Base-by-base conservation (phyloP, 2,329 filamentous ascomycete species). In the Xylariaceae sp. region DNA sequence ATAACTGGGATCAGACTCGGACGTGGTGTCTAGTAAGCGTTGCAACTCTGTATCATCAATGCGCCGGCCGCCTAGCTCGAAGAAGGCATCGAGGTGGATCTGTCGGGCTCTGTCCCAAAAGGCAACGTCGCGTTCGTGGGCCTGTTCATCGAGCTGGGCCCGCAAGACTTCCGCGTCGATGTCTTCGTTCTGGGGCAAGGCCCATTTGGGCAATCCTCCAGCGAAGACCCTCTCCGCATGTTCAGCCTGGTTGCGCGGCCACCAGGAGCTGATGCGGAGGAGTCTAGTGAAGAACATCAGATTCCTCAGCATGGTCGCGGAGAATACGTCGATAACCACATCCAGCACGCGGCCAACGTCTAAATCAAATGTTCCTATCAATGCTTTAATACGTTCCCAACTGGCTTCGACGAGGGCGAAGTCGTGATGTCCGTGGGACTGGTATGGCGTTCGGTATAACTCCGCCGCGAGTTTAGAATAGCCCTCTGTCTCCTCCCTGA, bases 401-500 rank as follows among this genome's bases (percentile, higher is more conserved):
- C 92, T 92, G 68, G 92, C 88, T 67, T 89, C 86, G 1, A 93
- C 90, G 41, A 89, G 82, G 62, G 91, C 88, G 56, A 84, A 84
- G 1, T 86, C 86, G n/a, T 88, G 88, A 18, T 86, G 85, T 57
- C 88, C 85, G 62, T 83, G 85, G 66, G 87, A 87, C 68, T 89
- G 90, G 0, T 67, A 69, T 15, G 71, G 71, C 3, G 89, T 95
- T 6, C 91, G 93, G 74, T 97, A 99, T 37, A 97, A 86, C 73
- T 99, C 94, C 0, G 93, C 97, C 61, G 96, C 86, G 51, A 99
- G 84, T 73, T 99, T 99, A 0, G 94, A 92, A 72, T 96, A 99
- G 47, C 95, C 94, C 75, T 99, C 94, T 0, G 91, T 91, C 74
- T 99, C 94, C 76, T 99, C 94, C 50, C 94, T 87, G 17, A 99